Base-by-base conservation (phyloP, 345 rosid genomes). In the Aegle marmelos region DNA sequence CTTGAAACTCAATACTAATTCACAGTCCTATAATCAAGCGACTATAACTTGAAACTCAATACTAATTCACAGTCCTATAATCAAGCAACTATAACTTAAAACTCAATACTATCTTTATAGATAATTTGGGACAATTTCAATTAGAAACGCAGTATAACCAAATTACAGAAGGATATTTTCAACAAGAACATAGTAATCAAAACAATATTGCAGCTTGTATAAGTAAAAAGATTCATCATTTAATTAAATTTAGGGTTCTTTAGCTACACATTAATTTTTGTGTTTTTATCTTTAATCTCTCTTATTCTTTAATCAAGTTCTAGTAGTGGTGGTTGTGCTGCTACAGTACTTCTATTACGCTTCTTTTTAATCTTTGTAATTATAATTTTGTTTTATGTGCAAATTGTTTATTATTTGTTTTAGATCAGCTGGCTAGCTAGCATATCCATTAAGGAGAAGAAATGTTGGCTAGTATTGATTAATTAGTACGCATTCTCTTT, bases 271-370 rank as follows among this genome's bases (percentile, higher is more conserved):
- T 72, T 81, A 37, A 63, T 30, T 81, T 50, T 62, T 75, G 30
- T 69, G 54, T 82, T 69, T 74, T 71, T 64, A 65, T 74, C 58
- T 60, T 68, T 16, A 45, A 7, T 19, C 17, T 73, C 33, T 65
- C 54, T 73, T 72, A 70, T 2, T 68, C 70, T 39, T 39, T 48
- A 68, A 59, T 60, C 4, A 73, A 27, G 57, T 75, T 79, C 75
- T 13, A 45, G 50, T 41, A 14, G 11, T 41, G 48, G n/a, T n/a
- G n/a, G n/a, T 2, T 41, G 16, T 8, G 48, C 4, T 45, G 17
- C 17, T 13, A 45, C 67, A 7, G 10, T 64, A 45, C 25, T 72
- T 48, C 34, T 65, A 41, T 54, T 6, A 70, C 63, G 64, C 70
- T n/a, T 54, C 27, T 67, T 66, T 27, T 27, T 41, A 45, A 45